phyloP scores from a whole-genome alignment of 2,329 filamentous ascomycete species.

The Diaporthe citri region DNA sequence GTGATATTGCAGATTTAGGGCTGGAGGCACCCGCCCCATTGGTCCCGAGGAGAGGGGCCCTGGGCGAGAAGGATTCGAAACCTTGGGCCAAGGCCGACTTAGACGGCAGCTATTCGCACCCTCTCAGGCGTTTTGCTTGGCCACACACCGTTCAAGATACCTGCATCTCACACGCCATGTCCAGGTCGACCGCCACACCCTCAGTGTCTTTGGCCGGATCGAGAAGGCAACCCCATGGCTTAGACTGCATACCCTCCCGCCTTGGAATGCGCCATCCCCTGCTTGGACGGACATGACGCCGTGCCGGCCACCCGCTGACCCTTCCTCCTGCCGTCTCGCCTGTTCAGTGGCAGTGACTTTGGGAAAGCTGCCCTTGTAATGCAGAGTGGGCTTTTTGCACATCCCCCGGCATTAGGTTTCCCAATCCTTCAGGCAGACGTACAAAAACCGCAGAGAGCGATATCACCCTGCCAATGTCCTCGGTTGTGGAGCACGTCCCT shows the following conservation, averaged over 20 bases:
- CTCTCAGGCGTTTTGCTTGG: constrained; percentile 14
- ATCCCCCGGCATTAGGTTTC: constrained; percentile 13
- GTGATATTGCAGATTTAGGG: constrained; percentile 31
- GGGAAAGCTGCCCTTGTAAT: constrained; percentile 17
- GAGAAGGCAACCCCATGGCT: constrained; percentile 9
- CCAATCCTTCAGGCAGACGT: constrained; percentile 31
- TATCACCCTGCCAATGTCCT: constrained; percentile 25
- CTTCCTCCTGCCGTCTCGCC: not conserved
- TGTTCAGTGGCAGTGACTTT: constrained; percentile 12
- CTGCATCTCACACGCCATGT: not conserved
- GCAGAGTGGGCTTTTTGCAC: constrained; percentile 29
- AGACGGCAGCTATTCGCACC: constrained; percentile 15
- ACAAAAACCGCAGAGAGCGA: constrained; percentile 2
- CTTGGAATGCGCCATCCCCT: constrained; percentile 26
- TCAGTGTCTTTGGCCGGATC: constrained; percentile 10
- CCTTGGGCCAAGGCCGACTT: constrained; percentile 24
- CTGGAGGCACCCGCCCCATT: constrained; percentile 4
- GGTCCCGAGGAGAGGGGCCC: not conserved
- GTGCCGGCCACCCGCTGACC: constrained; percentile 21
- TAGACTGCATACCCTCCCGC: constrained; percentile 29
- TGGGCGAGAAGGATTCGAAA: constrained; percentile 27
- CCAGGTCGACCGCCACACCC: constrained; percentile 14
- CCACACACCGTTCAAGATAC: constrained; percentile 7
- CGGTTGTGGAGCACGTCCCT: constrained; percentile 17
- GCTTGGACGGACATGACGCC: constrained; percentile 14